Evolutionary conservation across 345 rosid species (phyloP).

Genomic region (Hibiscus tridactylites): DNA sequence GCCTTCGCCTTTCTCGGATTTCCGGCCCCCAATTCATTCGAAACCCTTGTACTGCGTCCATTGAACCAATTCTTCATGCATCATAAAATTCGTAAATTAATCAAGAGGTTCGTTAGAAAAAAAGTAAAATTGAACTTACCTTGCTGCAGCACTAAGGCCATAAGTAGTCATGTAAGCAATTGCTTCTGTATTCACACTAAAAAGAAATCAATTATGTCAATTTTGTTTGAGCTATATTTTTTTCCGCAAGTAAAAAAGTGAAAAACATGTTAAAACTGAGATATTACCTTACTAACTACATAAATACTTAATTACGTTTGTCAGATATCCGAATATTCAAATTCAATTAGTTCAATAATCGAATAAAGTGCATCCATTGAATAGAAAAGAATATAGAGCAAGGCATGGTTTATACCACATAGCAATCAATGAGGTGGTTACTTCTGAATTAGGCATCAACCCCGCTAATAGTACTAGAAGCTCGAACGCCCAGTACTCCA

Average conservation of each 20-base stretch:
- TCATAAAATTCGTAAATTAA: neutral
- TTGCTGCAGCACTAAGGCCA: constrained; percentile 79
- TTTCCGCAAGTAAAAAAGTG: no score
- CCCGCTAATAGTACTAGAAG: constrained; percentile 71
- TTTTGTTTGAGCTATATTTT: no score
- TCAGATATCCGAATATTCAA: no score
- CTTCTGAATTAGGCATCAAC: constrained; percentile 50
- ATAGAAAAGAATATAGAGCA: no score
- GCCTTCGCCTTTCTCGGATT: constrained; percentile 35
- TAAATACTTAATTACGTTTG: no score
- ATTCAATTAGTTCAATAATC: no score
- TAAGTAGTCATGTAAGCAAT: constrained; percentile 58
- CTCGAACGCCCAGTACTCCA: constrained; percentile 88
- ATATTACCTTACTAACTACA: no score
- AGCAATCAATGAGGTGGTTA: constrained; percentile 55
- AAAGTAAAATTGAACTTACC: constrained; percentile 31
- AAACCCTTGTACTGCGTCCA: constrained; percentile 59
- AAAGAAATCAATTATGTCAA: neutral
- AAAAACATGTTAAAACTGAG: no score
- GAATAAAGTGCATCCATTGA: no score
- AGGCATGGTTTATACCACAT: constrained; percentile 43
- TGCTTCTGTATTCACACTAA: constrained; percentile 55
- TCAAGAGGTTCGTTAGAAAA: neutral
- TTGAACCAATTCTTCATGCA: neutral
- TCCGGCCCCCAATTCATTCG: constrained; percentile 74